Base-by-base conservation (phyloP, 2,329 filamentous ascomycete species). In the Sporothrix globosa region DNA sequence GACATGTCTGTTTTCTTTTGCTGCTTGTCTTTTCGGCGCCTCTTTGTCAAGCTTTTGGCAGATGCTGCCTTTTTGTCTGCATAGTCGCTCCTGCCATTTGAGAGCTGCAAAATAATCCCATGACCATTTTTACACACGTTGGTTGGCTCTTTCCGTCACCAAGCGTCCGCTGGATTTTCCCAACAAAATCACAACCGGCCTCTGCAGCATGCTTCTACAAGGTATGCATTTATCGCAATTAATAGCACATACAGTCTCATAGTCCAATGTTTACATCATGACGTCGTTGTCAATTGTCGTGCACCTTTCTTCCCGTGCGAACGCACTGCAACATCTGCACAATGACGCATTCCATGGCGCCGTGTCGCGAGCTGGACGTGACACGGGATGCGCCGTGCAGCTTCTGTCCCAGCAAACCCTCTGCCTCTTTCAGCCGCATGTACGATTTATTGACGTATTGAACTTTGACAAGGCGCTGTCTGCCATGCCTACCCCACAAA, bases 301-400 rank as follows among this genome's bases (percentile, higher is more conserved):
- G 34, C 34, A 34, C 19, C 34, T 41, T 11, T 39, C 34, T 44
- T 41, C 56, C 39, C 24, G 52, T 27, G 19, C 17, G 13, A 11
- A 34, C 27, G 27, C 27, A 34, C 34, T 56, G 19, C 11, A 13
- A 7, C 14, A 14, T 44, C 56, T 61, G 58, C 58, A 63, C 58
- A 63, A 63, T 63, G 58, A 63, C 58, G 58, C 58, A 63, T 39
- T 61, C 44, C 56, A 61, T 44, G 56, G 39, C 56, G n/a, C 56
- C 4, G 56, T 34, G 24, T 44, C 34, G 56, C 34, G 56, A 34
- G 3, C n/a, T 21, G n/a, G 19, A 7, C 14, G 34, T 61, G n/a
- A 44, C 56, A 61, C 56, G 34, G 56, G n/a, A 61, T 44, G 10
- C 39, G 56, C 56, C 34, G 41, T 61, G 34, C 21, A 11, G n/a